phyloP scores from a whole-genome alignment of 2,329 filamentous ascomycete genomes.

The Cladosporium halotolerans region DNA sequence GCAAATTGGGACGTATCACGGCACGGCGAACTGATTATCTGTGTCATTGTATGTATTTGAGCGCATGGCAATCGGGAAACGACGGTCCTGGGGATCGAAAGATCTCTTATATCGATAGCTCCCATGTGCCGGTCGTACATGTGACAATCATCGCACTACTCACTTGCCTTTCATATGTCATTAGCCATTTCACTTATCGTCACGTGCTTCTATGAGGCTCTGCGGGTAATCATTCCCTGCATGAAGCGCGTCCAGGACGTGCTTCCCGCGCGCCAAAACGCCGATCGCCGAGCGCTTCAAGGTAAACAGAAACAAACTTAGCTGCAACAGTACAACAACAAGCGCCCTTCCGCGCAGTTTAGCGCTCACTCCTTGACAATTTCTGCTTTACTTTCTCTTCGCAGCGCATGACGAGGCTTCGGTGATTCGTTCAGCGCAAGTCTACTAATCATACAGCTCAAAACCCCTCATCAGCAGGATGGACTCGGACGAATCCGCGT shows the following conservation, averaged over 20 bases:
- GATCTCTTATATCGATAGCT: too few relatives aligned
- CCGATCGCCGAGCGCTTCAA: slow-evolving; percentile 8
- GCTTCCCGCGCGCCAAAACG: slow-evolving; percentile 9
- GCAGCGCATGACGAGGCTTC: not conserved
- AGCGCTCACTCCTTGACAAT: too few relatives aligned
- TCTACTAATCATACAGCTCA: slow-evolving; percentile 9
- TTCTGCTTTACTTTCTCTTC: too few relatives aligned
- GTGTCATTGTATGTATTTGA: too few relatives aligned
- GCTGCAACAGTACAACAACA: not conserved
- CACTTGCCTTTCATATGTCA: too few relatives aligned
- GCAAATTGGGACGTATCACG: too few relatives aligned
- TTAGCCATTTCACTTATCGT: not conserved
- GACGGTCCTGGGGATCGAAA: too few relatives aligned
- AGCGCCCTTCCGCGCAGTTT: too few relatives aligned
- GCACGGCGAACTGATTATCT: too few relatives aligned
- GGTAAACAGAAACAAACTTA: slow-evolving; percentile 5
- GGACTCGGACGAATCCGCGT: slow-evolving; percentile 31
- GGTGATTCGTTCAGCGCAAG: not conserved
- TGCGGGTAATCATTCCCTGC: not conserved
- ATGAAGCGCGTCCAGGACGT: not conserved
- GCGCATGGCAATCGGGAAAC: too few relatives aligned
- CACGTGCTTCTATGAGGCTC: not conserved
- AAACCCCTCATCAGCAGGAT: not conserved
- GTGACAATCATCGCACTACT: too few relatives aligned
- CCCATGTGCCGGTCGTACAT: too few relatives aligned